A percentile compares a stretch with the other conserved stretches of the same genome.
Evolutionary conservation across 495 filamentous ascomycete genomes (phyloP).

Genomic region (Evansstolkia leycettana): DNA sequence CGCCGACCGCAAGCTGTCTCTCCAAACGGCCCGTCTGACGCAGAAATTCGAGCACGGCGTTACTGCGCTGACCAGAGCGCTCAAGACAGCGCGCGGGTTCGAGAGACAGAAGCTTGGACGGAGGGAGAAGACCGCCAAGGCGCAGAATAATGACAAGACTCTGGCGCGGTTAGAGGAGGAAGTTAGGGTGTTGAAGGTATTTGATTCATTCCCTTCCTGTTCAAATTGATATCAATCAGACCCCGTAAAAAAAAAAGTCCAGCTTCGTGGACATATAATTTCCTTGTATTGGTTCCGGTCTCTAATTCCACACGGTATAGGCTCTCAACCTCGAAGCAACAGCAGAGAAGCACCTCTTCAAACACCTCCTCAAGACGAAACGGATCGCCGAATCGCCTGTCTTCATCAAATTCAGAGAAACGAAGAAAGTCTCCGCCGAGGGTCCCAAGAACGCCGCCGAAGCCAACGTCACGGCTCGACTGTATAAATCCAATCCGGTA

Average conservation of each 20-base stretch:
- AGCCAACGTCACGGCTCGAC: constrained; percentile 66
- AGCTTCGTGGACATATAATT: too few species aligned
- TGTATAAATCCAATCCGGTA: constrained; percentile 68
- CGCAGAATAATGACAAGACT: constrained; percentile 24
- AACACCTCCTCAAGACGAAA: constrained; percentile 63
- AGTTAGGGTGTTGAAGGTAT: constrained; percentile 62
- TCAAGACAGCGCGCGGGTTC: constrained; percentile 75
- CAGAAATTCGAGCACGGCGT: constrained; percentile 46
- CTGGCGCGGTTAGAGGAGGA: constrained; percentile 57
- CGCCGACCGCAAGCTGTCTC: constrained; percentile 11
- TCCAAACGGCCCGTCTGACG: constrained; percentile 30
- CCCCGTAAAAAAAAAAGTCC: too few species aligned
- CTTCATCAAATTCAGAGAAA: constrained; percentile 27
- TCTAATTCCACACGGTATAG: too few species aligned
- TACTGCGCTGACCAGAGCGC: constrained; percentile 47
- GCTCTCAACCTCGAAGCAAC: constrained; percentile 51
- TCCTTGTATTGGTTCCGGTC: too few species aligned
- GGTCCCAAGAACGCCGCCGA: constrained; percentile 37
- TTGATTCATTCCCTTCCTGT: constrained; percentile 1
- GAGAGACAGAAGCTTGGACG: constrained; percentile 81
- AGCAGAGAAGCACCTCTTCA: constrained; percentile 61
- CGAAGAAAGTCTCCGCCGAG: constrained; percentile 20
- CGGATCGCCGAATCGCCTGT: constrained; percentile 42
- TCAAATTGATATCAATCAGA: too few species aligned
- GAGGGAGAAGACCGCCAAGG: constrained; percentile 53